These are phyloP conservation scores for Aspergillus haitiensis DNA, from an alignment of 495 filamentous ascomycete species.

Conservation along the genomic window DNA sequence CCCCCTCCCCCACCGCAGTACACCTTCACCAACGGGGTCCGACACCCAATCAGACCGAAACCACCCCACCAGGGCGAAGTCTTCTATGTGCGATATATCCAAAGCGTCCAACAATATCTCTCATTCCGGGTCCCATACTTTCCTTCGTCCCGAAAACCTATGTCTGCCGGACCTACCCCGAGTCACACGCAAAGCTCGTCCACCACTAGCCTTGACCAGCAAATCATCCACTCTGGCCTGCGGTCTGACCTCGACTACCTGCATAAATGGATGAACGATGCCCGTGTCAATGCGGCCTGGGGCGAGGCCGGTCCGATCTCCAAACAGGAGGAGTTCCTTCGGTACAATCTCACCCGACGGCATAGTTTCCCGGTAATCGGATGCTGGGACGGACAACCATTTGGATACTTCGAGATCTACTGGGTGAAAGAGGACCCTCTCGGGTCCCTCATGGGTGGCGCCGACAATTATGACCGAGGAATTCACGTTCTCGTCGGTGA, in stretches of 20 bases:
- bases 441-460: conserved; percentile 62
- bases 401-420: conserved; percentile 97
- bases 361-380: conserved; percentile 92
- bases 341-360: conserved; percentile 57
- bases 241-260: conserved; percentile 71
- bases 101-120: conserved; percentile 78
- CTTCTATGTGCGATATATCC: conserved; percentile 86
- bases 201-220: conserved; percentile 29
- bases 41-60: conserved; percentile 86
- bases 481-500: conserved; percentile 89
- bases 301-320: conserved; percentile 62
- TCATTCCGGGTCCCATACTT: conserved; percentile 76
- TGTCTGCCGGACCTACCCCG: conserved; percentile 26
- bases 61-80: conserved; percentile 84
- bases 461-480: conserved; percentile 82
- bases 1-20: conserved; percentile 81
- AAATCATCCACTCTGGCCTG: conserved; percentile 18
- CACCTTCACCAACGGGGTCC: conserved; percentile 71
- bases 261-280: conserved; percentile 86
- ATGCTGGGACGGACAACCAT: conserved; percentile 91
- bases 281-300: conserved; percentile 82
- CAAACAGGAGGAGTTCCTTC: conserved; percentile 69
- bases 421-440: conserved; percentile 94
- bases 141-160: conserved; percentile 23
- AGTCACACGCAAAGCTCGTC: conserved; percentile 32